Percentiles rank a stretch among this genome's conserved stretches.
phyloP scores from a whole-genome alignment of 768 basidiomycete genomes.

The Coprinopsis cinerea region DNA sequence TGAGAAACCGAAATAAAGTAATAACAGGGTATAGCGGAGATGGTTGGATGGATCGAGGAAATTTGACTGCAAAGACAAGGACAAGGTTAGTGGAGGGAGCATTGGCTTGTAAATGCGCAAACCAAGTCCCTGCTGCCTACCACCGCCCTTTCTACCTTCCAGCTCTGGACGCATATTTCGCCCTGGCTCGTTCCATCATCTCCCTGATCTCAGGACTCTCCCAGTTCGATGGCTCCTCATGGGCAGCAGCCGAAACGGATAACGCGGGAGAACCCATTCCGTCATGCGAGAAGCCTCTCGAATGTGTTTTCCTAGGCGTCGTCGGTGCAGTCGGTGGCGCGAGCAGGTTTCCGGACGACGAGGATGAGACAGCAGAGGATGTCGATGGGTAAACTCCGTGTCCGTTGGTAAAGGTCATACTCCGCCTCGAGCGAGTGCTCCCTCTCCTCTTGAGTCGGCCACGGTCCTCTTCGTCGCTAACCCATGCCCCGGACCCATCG shows the following conservation, averaged over 20 bases:
- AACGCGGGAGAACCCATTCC: conserved; percentile 2
- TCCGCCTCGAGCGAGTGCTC: conserved; percentile 4
- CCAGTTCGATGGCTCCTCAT: conserved; percentile 38
- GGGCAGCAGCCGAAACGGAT: conserved; percentile 8
- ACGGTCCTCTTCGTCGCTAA: conserved; percentile 46
- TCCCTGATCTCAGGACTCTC: conserved; percentile 63
- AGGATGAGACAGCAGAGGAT: not conserved
- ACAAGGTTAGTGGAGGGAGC: too few species aligned
- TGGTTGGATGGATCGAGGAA: too few species aligned
- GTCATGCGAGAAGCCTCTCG: not conserved
- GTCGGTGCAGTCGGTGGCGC: not conserved
- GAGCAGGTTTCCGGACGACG: conserved; percentile 3
- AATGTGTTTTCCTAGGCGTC: conserved; percentile 12
- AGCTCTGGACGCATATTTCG: conserved; percentile 25
- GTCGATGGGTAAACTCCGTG: not conserved
- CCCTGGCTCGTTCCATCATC: conserved; percentile 66
- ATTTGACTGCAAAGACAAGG: too few species aligned
- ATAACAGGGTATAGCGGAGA: too few species aligned
- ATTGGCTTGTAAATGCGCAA: too few species aligned
- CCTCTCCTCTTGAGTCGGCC: conserved; percentile 4
- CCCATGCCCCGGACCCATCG: conserved; percentile 71
- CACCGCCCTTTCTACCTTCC: not conserved
- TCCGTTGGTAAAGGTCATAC: not conserved
- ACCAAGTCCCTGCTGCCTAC: not conserved
- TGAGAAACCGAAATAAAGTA: too few species aligned